Conservation (phyloP, 495 filamentous ascomycete species). For the Podospora sp. region DNA sequence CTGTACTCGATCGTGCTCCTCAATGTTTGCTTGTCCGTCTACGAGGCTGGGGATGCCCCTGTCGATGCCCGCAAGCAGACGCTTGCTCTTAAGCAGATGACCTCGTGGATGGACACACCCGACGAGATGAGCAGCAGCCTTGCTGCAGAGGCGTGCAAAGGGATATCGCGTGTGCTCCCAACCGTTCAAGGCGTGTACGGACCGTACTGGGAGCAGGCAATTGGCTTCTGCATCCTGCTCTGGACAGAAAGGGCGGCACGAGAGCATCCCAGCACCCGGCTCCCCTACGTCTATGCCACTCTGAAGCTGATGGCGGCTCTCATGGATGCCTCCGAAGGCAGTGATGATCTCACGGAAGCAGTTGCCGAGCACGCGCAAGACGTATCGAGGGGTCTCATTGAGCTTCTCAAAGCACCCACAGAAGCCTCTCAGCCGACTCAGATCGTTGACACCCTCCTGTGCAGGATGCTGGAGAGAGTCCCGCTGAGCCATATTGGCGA, state of each 20-base stretch:
- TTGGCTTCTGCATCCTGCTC: conserved; percentile 59
- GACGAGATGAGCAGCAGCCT: conserved; percentile 54
- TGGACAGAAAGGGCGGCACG: conserved; percentile 51
- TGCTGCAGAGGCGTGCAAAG: conserved; percentile 62
- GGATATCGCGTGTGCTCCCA: conserved; percentile 66
- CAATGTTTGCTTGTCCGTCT: conserved; percentile 48
- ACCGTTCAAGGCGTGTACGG: conserved; percentile 78
- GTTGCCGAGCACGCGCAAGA: conserved; percentile 55
- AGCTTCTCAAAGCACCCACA: conserved; percentile 56
- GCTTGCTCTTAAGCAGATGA: conserved; percentile 78
- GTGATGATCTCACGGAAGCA: conserved; percentile 83
- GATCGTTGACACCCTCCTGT: conserved; percentile 69
- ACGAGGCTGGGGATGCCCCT: conserved; percentile 45
- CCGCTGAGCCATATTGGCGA: conserved; percentile 58
- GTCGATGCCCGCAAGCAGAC: conserved; percentile 80
- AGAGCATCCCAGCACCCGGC: conserved; percentile 33
- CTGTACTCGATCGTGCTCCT: conserved; percentile 47
- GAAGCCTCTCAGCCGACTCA: conserved; percentile 37
- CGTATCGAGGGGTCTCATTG: conserved; percentile 60
- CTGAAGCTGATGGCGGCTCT: conserved; percentile 70
- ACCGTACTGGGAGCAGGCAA: conserved; percentile 73
- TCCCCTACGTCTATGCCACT: conserved; percentile 68
- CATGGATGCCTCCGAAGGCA: conserved; percentile 61
- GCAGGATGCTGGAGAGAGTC: conserved; percentile 62
- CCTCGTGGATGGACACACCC: conserved; percentile 64